Evolutionary conservation across 164 flowering plant species (phyloP).

Genomic region (Malania oleifera): DNA sequence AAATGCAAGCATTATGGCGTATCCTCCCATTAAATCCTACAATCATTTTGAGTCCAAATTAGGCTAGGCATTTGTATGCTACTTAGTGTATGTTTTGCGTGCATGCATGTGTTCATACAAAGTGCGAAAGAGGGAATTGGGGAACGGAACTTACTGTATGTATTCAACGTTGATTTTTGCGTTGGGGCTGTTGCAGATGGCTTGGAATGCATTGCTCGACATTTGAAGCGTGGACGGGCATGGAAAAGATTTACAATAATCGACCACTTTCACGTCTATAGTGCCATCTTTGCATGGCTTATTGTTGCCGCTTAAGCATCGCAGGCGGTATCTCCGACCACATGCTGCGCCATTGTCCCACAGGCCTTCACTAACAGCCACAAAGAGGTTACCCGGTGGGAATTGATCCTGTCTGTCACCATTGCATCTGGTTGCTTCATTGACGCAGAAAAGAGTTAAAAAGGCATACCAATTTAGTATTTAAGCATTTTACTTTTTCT

Average conservation of each 20-base stretch:
- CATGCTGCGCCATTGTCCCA: constrained; percentile 35
- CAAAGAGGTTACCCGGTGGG: constrained; percentile 20
- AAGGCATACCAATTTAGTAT: not conserved
- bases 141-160: constrained; percentile 23
- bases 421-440: constrained; percentile 21
- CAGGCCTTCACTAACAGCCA: constrained; percentile 18
- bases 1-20: no score
- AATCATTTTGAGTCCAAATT: no score
- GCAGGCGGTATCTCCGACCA: constrained; percentile 21
- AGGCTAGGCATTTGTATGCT: no score
- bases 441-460: no score
- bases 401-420: constrained; percentile 19
- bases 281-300: constrained; percentile 20
- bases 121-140: not conserved
- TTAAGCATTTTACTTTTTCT: not conserved
- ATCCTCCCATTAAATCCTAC: no score
- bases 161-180: constrained; percentile 42
- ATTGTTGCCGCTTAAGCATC: constrained; percentile 20
- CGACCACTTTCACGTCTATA: constrained; percentile 41
- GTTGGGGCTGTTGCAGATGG: constrained; percentile 27
- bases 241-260: constrained; percentile 33
- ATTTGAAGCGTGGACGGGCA: constrained; percentile 44
- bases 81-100: not conserved
- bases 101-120: not conserved
- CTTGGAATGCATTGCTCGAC: constrained; percentile 42